phyloP scores from a whole-genome alignment of 192 early-diverging fungal genomes.

The Backusella australiensis region DNA sequence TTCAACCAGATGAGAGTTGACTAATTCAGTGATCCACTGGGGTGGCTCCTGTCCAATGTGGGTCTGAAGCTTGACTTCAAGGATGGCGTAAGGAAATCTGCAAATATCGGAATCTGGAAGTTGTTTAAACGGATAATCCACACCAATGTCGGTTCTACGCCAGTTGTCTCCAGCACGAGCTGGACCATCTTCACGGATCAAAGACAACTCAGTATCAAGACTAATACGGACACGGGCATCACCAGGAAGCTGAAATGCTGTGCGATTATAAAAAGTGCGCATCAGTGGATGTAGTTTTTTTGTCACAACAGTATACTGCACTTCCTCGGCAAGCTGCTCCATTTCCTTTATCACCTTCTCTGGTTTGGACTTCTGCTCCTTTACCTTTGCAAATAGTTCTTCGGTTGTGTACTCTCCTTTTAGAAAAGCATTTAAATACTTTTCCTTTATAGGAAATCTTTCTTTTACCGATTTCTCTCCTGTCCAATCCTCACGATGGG shows the following conservation, averaged over 20 bases:
- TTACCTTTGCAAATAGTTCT: slow-evolving; percentile 76
- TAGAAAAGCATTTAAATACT: slow-evolving; percentile 89
- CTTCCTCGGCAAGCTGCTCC: slow-evolving; percentile 67
- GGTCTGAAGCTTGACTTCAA: slow-evolving; percentile 98
- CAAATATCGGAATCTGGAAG: slow-evolving; percentile 80
- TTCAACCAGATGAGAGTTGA: slow-evolving; percentile 86
- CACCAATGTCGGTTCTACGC: slow-evolving; percentile 90
- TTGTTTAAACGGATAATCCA: slow-evolving; percentile 89
- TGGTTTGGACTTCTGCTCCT: slow-evolving; percentile 68
- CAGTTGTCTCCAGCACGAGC: slow-evolving; percentile 86
- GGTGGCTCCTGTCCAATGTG: slow-evolving; percentile 87
- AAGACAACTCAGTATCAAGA: slow-evolving; percentile 92
- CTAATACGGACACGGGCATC: slow-evolving; percentile 97
- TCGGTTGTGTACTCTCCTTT: slow-evolving; percentile 77
- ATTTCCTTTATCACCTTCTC: slow-evolving; percentile 81
- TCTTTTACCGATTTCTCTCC: slow-evolving; percentile 92
- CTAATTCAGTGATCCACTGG: slow-evolving; percentile 90
- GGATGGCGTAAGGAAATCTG: slow-evolving; percentile 93
- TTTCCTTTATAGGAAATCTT: slow-evolving; percentile 95
- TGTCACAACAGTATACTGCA: slow-evolving; percentile 66
- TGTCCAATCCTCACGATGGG: slow-evolving; percentile 94
- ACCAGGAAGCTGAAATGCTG: slow-evolving; percentile 98
- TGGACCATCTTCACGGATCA: slow-evolving; percentile 89
- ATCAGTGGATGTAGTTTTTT: slow-evolving; percentile 81
- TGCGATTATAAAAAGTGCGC: slow-evolving; percentile 97